Evolutionary conservation across 1,284 basidiomycete genomes (phyloP).

Genomic region (Phaffia rhodozyma): DNA sequence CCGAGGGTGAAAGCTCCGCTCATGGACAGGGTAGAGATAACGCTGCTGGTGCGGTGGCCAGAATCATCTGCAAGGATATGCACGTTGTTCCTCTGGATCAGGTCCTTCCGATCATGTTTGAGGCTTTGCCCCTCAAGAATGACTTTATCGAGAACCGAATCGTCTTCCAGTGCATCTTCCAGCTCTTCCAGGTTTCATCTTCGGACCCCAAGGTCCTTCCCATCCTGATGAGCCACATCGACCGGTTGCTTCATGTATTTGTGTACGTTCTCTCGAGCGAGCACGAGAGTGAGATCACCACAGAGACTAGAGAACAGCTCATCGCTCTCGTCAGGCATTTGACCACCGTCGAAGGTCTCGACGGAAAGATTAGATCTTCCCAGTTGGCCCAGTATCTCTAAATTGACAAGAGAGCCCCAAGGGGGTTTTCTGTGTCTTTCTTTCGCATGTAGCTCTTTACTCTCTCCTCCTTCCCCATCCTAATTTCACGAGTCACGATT

Average conservation of each 20-base stretch:
- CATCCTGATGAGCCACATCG: constrained; percentile 62
- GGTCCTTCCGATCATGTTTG: constrained; percentile 73
- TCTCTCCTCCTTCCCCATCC: background rate
- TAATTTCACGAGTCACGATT: constrained; percentile 4
- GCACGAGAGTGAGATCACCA: constrained; percentile 33
- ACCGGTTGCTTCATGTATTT: constrained; percentile 71
- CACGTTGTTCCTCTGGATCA: constrained; percentile 71
- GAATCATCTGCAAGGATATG: constrained; percentile 75
- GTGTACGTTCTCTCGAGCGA: constrained; percentile 65
- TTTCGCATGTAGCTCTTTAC: background rate
- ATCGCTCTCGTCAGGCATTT: constrained; percentile 63
- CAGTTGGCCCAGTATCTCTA: constrained; percentile 43
- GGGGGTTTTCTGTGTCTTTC: background rate
- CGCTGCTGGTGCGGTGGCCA: constrained; percentile 80
- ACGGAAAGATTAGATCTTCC: constrained; percentile 60
- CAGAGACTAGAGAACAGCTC: constrained; percentile 62
- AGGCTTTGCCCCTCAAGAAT: constrained; percentile 65
- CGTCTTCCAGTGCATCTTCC: constrained; percentile 80
- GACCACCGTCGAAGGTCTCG: constrained; percentile 39
- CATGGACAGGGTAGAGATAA: constrained; percentile 78
- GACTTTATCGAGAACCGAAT: constrained; percentile 83
- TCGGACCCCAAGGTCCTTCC: constrained; percentile 30
- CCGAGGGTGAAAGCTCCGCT: constrained; percentile 42
- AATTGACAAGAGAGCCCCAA: background rate
- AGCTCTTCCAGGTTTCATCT: constrained; percentile 66